Conservation (phyloP, 2,329 filamentous ascomycete species). For the Cryphonectria radicalis region DNA sequence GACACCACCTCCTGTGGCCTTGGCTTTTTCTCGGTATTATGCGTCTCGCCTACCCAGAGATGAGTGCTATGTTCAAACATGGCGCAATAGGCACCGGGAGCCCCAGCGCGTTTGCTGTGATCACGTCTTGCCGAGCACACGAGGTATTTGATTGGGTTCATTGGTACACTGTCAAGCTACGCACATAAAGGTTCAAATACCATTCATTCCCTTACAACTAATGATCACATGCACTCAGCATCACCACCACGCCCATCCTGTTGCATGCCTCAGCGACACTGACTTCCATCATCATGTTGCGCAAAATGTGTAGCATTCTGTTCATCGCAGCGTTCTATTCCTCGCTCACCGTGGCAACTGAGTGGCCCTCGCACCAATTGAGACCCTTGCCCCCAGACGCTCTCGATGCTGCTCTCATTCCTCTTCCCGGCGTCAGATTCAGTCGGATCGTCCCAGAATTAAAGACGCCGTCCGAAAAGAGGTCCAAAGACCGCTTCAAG, state of each 20-base stretch:
- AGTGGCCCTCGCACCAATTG: background rate
- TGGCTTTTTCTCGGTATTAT: background rate
- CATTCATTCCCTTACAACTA: background rate
- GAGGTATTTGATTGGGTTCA: background rate
- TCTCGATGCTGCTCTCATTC: background rate
- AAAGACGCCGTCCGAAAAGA: background rate
- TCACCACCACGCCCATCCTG: background rate
- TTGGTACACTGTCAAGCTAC: background rate
- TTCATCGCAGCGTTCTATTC: background rate
- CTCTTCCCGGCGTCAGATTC: constrained; percentile 2
- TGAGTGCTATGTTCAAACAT: background rate
- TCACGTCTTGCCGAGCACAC: background rate
- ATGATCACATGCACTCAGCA: background rate
- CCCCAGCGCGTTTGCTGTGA: background rate
- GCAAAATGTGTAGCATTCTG: background rate
- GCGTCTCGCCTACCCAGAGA: background rate
- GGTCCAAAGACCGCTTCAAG: constrained; percentile 12
- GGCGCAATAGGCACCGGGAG: background rate
- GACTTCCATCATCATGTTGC: background rate
- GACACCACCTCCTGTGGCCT: background rate
- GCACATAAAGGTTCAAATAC: background rate
- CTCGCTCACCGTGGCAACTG: background rate
- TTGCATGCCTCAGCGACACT: background rate
- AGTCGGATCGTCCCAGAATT: background rate
- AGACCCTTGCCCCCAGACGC: background rate